A percentile compares a stretch with the other conserved stretches of the same genome.
Conservation (phyloP, 2,329 filamentous ascomycete genomes). For the Xylariaceae sp. region DNA sequence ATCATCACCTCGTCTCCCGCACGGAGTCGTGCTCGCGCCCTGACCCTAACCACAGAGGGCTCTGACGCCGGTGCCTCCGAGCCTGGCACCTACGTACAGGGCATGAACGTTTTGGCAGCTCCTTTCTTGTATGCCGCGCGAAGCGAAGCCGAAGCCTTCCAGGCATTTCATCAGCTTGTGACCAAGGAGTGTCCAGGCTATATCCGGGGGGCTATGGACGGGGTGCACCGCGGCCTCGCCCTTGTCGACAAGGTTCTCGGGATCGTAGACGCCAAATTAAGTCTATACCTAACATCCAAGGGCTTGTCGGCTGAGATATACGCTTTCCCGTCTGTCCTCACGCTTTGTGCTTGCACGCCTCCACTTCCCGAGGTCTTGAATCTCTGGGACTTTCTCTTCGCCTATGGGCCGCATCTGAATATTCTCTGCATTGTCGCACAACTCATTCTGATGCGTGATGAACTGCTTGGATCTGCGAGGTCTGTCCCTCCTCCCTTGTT, state of each 20-base stretch:
- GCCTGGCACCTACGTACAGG: constrained; percentile 89
- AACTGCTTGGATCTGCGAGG: constrained; percentile 81
- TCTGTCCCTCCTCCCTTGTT: constrained; percentile 40
- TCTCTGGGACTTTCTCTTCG: constrained; percentile 96
- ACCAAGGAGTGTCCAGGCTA: constrained; percentile 89
- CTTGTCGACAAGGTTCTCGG: constrained; percentile 90
- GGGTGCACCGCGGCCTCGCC: constrained; percentile 86
- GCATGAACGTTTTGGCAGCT: constrained; percentile 97
- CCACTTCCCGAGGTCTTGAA: constrained; percentile 88
- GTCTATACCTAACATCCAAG: constrained; percentile 78
- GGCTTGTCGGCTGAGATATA: constrained; percentile 92
- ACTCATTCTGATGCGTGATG: constrained; percentile 80
- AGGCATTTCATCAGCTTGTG: constrained; percentile 83
- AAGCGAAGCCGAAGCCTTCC: constrained; percentile 92
- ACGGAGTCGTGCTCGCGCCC: constrained; percentile 51
- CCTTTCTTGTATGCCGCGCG: constrained; percentile 93
- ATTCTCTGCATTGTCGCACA: constrained; percentile 96
- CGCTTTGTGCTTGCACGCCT: constrained; percentile 91
- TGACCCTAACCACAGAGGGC: constrained; percentile 62
- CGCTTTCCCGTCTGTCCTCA: constrained; percentile 92
- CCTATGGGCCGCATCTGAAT: constrained; percentile 92
- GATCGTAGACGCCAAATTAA: constrained; percentile 87
- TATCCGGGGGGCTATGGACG: constrained; percentile 93
- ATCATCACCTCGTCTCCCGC: constrained; percentile 42
- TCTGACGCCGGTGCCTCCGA: constrained; percentile 61